Percentiles rank a stretch among this genome's conserved stretches.
Evolutionary conservation across 106 monocot genomes (phyloP).

Genomic region (Dendrobium nobile): DNA sequence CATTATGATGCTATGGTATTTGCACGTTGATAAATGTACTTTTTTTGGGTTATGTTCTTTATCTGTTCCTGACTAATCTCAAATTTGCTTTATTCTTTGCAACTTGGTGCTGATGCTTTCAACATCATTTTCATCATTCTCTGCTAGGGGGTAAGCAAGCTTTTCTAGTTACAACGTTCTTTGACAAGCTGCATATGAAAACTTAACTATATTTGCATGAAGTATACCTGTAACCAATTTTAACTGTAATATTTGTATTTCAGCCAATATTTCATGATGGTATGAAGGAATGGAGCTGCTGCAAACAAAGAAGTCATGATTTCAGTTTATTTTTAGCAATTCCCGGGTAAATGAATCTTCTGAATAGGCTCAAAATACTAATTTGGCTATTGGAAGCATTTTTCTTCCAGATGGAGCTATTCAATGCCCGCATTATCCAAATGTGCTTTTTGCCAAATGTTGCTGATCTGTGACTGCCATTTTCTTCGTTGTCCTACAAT

Average conservation of each 20-base stretch:
- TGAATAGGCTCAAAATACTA: neutral
- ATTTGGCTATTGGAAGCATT: neutral
- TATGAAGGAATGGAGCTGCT: conserved; percentile 99
- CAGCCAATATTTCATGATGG: conserved; percentile 98
- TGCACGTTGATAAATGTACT: neutral
- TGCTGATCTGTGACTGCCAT: too few species aligned
- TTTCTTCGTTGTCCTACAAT: too few species aligned
- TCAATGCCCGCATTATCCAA: too few species aligned
- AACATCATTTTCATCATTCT: neutral
- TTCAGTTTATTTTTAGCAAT: conserved; percentile 93
- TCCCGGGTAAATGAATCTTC: conserved; percentile 54
- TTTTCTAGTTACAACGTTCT: too few species aligned
- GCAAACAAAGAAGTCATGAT: conserved; percentile 98
- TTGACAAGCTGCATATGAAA: too few species aligned
- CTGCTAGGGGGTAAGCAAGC: conserved; percentile 39
- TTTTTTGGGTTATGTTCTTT: neutral
- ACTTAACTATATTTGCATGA: too few species aligned
- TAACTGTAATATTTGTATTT: conserved; percentile 14
- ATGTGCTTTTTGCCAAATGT: too few species aligned
- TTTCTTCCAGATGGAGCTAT: neutral
- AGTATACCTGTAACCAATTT: neutral
- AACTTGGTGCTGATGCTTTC: conserved; percentile 1
- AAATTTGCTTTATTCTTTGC: neutral
- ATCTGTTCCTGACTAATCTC: neutral
- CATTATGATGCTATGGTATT: neutral